Evolutionary conservation across 805 yeast species (phyloP).

Genomic region (Hermanozyma aechmeae): DNA sequence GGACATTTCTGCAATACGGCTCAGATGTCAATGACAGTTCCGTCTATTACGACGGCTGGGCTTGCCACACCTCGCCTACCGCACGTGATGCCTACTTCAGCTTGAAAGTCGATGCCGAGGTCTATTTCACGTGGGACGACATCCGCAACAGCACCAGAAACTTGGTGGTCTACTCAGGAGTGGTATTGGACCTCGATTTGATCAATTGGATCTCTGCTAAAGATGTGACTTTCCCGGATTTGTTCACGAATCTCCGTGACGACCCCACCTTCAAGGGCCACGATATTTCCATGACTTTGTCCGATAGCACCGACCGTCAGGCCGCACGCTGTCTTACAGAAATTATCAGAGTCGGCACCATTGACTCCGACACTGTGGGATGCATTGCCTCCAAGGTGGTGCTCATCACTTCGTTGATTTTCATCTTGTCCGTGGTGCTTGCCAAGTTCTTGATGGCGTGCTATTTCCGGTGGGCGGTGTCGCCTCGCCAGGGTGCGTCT

Average conservation of each 20-base stretch:
- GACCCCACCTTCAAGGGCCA: slow-evolving; percentile 56
- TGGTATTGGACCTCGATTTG: slow-evolving; percentile 73
- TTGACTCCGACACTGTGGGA: slow-evolving; percentile 86
- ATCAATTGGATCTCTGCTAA: slow-evolving; percentile 65
- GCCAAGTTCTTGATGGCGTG: slow-evolving; percentile 78
- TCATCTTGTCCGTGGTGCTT: slow-evolving; percentile 73
- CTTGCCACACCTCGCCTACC: slow-evolving; percentile 57
- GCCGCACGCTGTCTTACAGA: slow-evolving; percentile 79
- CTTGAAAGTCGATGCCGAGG: slow-evolving; percentile 56
- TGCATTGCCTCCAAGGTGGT: slow-evolving; percentile 89
- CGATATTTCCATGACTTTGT: slow-evolving; percentile 69
- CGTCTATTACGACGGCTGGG: slow-evolving; percentile 73
- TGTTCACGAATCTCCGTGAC: slow-evolving; percentile 56
- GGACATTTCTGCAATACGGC: slow-evolving; percentile 60
- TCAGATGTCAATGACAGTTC: slow-evolving; percentile 55
- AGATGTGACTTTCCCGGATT: slow-evolving; percentile 62
- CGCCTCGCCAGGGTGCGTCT: slow-evolving; percentile 60
- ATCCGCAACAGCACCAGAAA: slow-evolving; percentile 57
- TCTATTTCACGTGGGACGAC: slow-evolving; percentile 88
- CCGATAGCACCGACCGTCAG: slow-evolving; percentile 56
- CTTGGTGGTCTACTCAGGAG: slow-evolving; percentile 82
- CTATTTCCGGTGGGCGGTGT: slow-evolving; percentile 77
- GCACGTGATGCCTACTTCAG: slow-evolving; percentile 65
- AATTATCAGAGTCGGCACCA: slow-evolving; percentile 77
- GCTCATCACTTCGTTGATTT: slow-evolving; percentile 68